phyloP scores from a whole-genome alignment of 805 yeast genomes.

The Cyberlindnera xishuangbannaensis region DNA sequence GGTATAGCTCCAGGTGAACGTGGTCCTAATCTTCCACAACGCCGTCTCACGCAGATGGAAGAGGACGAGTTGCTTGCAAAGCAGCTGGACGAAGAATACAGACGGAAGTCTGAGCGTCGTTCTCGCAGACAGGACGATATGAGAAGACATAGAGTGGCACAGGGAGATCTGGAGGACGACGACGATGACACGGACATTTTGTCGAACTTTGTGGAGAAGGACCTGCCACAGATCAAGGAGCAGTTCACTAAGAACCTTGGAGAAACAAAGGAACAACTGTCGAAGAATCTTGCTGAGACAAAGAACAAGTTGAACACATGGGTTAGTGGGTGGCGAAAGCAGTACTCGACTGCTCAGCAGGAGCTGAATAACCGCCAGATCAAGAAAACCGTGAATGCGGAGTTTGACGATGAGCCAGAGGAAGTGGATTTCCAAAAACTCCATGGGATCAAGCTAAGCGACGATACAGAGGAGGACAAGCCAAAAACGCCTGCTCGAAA shows the following conservation, averaged over 20 bases:
- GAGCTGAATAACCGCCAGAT: slow-evolving; percentile 18
- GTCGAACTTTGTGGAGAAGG: slow-evolving; percentile 52
- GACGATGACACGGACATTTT: slow-evolving; percentile 44
- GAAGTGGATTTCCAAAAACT: slow-evolving; percentile 43
- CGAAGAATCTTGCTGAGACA: slow-evolving; percentile 78
- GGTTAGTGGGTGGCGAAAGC: slow-evolving; percentile 33
- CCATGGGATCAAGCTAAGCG: slow-evolving; percentile 41
- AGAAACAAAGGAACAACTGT: slow-evolving; percentile 72
- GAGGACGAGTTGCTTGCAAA: slow-evolving; percentile 85
- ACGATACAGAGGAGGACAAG: slow-evolving; percentile 18
- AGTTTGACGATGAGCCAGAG: slow-evolving; percentile 49
- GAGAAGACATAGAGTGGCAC: slow-evolving; percentile 9
- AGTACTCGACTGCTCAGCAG: slow-evolving; percentile 17
- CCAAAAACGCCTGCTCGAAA: slow-evolving; percentile 28
- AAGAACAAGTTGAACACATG: slow-evolving; percentile 69
- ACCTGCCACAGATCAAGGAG: slow-evolving; percentile 55
- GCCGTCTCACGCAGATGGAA: slow-evolving; percentile 27
- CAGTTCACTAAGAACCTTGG: slow-evolving; percentile 69
- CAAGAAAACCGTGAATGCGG: slow-evolving; percentile 23
- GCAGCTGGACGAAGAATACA: slow-evolving; percentile 63
- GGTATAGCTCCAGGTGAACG: slow-evolving; percentile 9
- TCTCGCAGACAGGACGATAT: slow-evolving; percentile 22
- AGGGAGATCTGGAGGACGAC: slow-evolving; percentile 20
- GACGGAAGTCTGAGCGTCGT: slow-evolving; percentile 25
- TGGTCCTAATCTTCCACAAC: slow-evolving; percentile 32